A percentile compares a stretch with the other conserved stretches of the same genome.
These are phyloP conservation scores for Kwoniella heveanensis DNA, from an alignment of 768 basidiomycete species.

Conservation along the genomic window DNA sequence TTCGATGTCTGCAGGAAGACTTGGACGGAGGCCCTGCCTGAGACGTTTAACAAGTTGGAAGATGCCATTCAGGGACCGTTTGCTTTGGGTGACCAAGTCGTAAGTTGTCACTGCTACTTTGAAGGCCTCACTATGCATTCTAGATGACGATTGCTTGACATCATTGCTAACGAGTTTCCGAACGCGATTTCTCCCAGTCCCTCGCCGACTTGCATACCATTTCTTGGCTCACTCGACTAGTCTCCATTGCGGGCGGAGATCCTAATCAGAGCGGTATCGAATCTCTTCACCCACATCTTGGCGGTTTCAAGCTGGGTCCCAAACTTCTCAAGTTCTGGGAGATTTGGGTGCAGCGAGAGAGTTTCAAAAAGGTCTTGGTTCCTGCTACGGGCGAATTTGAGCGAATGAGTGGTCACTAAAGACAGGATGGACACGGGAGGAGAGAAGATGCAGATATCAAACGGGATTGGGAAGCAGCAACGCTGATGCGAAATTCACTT, in stretches of 20 bases:
- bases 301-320: slow-evolving; percentile 57
- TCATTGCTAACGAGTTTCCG: too few relatives aligned
- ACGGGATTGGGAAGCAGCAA: background rate
- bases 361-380: slow-evolving; percentile 69
- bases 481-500: background rate
- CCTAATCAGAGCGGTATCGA: slow-evolving; percentile 44
- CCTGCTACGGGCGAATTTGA: slow-evolving; percentile 17
- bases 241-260: slow-evolving; percentile 64
- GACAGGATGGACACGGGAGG: background rate
- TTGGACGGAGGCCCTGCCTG: slow-evolving; percentile 53
- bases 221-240: slow-evolving; percentile 70
- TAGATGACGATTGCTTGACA: slow-evolving; percentile 1
- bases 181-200: slow-evolving; percentile 55
- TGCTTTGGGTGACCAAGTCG: slow-evolving; percentile 70
- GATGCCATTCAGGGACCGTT: slow-evolving; percentile 49
- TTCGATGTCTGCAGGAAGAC: slow-evolving; percentile 51
- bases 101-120: slow-evolving; percentile 38
- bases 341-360: slow-evolving; percentile 64
- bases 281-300: slow-evolving; percentile 61
- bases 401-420: slow-evolving; percentile 10
- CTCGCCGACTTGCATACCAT: slow-evolving; percentile 78
- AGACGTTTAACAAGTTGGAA: slow-evolving; percentile 51
- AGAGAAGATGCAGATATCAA: background rate
- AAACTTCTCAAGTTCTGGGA: slow-evolving; percentile 77
- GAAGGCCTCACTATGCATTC: background rate